These are phyloP conservation scores for Aspergillus cejpii DNA, from an alignment of 2,329 filamentous ascomycete species.

Conservation along the genomic window DNA sequence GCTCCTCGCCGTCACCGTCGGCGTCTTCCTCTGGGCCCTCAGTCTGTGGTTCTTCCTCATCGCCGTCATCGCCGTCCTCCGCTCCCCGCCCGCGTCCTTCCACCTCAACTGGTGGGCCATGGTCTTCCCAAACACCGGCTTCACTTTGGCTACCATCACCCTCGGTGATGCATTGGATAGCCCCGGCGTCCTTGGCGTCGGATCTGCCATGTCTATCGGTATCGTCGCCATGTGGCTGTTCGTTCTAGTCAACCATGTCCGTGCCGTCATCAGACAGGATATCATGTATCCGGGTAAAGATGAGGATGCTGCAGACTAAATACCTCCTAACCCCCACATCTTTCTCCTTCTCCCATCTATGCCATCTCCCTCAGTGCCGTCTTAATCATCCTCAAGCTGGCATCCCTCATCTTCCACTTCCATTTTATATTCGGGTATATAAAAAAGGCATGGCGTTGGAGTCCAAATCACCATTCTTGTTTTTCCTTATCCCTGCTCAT, in stretches of 20 bases:
- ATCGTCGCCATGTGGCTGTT: slow-evolving; percentile 52
- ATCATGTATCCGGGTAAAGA: slow-evolving; percentile 56
- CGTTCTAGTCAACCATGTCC: slow-evolving; percentile 45
- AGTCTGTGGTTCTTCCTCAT: slow-evolving; percentile 53
- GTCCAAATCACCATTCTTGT: no score
- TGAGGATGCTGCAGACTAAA: slow-evolving; percentile 45
- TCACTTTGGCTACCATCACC: slow-evolving; percentile 54
- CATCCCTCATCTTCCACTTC: no score
- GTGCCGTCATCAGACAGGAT: slow-evolving; percentile 47
- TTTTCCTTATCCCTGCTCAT: no score
- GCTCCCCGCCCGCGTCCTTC: slow-evolving; percentile 41
- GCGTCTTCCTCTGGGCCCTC: slow-evolving; percentile 60
- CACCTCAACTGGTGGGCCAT: slow-evolving; percentile 57
- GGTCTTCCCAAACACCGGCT: slow-evolving; percentile 60
- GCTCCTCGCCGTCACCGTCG: slow-evolving; percentile 44
- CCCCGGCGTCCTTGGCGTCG: slow-evolving; percentile 48
- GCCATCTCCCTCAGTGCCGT: neutral
- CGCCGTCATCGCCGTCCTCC: slow-evolving; percentile 43
- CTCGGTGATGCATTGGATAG: slow-evolving; percentile 51
- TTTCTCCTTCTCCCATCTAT: neutral
- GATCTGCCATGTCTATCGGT: slow-evolving; percentile 51
- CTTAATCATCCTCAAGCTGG: no score
- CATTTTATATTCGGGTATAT: no score
- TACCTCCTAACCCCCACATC: neutral
- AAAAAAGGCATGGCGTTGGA: no score